These are phyloP conservation scores for Saccharomyces hybrid DNA, from an alignment of 1,139 yeast genomes.

Conservation along the genomic window DNA sequence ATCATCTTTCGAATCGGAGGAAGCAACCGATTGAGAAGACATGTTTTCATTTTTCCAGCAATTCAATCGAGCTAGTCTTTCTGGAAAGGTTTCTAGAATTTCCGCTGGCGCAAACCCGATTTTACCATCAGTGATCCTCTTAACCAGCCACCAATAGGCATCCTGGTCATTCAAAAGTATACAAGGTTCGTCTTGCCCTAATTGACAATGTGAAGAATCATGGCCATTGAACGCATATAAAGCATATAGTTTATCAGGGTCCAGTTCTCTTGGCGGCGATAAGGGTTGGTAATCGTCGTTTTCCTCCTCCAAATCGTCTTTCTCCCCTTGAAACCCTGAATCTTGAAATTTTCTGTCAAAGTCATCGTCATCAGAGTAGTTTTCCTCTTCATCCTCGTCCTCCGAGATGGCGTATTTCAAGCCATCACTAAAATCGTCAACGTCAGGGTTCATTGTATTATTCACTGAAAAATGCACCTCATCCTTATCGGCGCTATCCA, in stretches of 20 bases:
- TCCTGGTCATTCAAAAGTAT: conserved; percentile 78
- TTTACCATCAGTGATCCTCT: conserved; percentile 58
- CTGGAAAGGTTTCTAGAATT: conserved; percentile 83
- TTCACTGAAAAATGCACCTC: conserved; percentile 7
- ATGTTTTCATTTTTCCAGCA: conserved; percentile 83
- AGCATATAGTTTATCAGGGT: conserved; percentile 80
- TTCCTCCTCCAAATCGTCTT: conserved; percentile 16
- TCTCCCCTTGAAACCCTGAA: conserved; percentile 12
- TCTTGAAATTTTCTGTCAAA: conserved; percentile 4
- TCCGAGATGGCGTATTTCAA: conserved; percentile 4
- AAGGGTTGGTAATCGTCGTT: conserved; percentile 43
- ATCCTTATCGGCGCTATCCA: conserved; percentile 5
- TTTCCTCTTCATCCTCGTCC: conserved; percentile 6
- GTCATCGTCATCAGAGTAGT: conserved; percentile 2
- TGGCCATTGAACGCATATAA: conserved; percentile 84
- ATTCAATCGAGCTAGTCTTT: conserved; percentile 82
- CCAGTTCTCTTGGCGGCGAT: conserved; percentile 75
- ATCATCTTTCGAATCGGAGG: conserved; percentile 2
- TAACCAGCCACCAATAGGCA: conserved; percentile 94
- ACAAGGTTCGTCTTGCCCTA: conserved; percentile 77
- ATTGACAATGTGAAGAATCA: conserved; percentile 85
- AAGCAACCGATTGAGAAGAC: conserved; percentile 17
- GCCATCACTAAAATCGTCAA: conserved; percentile 7
- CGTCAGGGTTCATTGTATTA: conserved; percentile 3
- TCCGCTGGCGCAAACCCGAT: conserved; percentile 97